phyloP scores from a whole-genome alignment of 352 stramenopile species.

The Phytophthora fragariae region DNA sequence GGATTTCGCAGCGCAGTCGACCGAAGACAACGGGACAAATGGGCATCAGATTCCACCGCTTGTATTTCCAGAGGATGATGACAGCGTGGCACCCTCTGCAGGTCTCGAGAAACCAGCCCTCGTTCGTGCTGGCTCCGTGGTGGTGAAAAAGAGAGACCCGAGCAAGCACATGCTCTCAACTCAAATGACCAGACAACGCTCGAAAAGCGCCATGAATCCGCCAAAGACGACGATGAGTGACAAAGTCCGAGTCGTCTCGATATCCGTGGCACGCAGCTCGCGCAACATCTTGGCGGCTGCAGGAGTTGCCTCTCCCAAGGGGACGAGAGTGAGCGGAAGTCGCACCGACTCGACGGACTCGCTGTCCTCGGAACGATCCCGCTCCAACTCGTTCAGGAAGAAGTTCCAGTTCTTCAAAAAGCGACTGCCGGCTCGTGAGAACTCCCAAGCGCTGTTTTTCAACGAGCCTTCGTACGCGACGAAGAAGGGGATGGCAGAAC shows the following conservation, averaged over 20 bases:
- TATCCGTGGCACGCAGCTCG: constrained; percentile 25
- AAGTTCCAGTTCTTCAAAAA: constrained; percentile 38
- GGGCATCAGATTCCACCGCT: constrained; percentile 7
- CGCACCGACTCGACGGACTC: constrained; percentile 23
- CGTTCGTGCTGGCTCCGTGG: constrained; percentile 2
- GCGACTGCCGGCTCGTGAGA: constrained; percentile 17
- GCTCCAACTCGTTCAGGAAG: constrained; percentile 18
- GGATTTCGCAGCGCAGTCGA: constrained; percentile 41
- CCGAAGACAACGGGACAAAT: constrained; percentile 3
- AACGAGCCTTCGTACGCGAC: constrained; percentile 65
- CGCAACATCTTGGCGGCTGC: constrained; percentile 21
- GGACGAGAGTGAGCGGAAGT: constrained; percentile 14
- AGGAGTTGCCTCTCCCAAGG: constrained; percentile 2
- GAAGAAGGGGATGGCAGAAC: constrained; percentile 58
- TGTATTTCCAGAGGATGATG: constrained; percentile 16
- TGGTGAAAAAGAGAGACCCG: constrained; percentile 29
- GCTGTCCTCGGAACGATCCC: neutral
- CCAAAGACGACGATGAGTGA: constrained; percentile 12
- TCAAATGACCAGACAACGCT: constrained; percentile 32
- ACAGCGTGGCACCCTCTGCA: neutral
- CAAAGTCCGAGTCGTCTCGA: constrained; percentile 24
- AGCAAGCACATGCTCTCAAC: constrained; percentile 29
- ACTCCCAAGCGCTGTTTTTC: constrained; percentile 54
- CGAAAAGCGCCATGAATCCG: constrained; percentile 29
- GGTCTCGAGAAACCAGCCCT: neutral